These are phyloP conservation scores for Ceratocystis huliohia DNA, from an alignment of 2,329 filamentous ascomycete species.

Conservation along the genomic window DNA sequence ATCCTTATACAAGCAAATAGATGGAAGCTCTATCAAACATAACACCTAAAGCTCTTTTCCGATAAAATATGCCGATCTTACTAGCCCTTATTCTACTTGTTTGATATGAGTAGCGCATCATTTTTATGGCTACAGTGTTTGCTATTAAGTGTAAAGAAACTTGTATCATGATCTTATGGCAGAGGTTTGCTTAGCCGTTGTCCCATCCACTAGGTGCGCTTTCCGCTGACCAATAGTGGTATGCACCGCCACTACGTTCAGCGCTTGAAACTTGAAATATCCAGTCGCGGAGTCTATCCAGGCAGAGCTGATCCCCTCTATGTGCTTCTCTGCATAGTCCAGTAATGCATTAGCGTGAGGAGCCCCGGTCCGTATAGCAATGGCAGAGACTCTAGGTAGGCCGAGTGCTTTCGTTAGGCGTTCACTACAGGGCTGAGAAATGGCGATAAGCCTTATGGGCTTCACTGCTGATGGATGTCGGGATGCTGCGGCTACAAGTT, in stretches of 20 bases:
- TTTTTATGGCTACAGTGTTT: background rate
- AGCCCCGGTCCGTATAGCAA: constrained; percentile 46
- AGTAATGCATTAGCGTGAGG: constrained; percentile 45
- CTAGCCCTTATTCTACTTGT: no score
- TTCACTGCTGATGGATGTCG: constrained; percentile 29
- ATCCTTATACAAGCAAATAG: background rate
- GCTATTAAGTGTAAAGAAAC: background rate
- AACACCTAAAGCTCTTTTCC: background rate
- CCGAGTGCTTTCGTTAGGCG: constrained; percentile 45
- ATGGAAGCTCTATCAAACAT: background rate
- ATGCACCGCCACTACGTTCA: constrained; percentile 29
- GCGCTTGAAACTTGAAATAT: constrained; percentile 25
- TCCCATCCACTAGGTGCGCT: background rate
- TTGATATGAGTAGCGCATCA: background rate
- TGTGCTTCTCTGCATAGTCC: constrained; percentile 41
- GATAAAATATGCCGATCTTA: background rate
- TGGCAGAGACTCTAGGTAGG: constrained; percentile 50
- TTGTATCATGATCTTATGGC: background rate
- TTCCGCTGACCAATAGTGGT: constrained; percentile 29
- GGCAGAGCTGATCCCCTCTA: constrained; percentile 38
- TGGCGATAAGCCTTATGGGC: constrained; percentile 45
- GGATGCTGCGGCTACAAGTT: constrained; percentile 41
- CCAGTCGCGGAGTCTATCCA: constrained; percentile 35
- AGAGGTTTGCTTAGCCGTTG: background rate
- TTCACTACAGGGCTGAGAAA: constrained; percentile 48